Evolutionary conservation across 2,329 filamentous ascomycete genomes (phyloP).

Genomic region (Orbilia javanica): DNA sequence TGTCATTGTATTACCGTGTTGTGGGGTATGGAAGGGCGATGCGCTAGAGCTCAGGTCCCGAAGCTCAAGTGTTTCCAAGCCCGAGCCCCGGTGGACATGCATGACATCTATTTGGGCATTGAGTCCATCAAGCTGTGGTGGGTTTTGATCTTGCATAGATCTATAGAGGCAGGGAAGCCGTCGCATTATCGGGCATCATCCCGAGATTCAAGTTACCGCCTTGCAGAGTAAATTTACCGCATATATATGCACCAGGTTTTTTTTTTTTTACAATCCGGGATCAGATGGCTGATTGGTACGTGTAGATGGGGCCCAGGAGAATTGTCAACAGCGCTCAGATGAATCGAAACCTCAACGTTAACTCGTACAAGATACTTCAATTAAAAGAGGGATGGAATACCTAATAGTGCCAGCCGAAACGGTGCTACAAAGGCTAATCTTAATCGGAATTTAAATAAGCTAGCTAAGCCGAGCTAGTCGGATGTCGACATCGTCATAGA

Average conservation of each 20-base stretch:
- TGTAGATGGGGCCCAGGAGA: not conserved
- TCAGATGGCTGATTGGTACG: not conserved
- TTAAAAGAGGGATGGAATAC: conserved; percentile 3
- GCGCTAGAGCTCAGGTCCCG: not conserved
- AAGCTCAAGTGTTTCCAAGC: conserved; percentile 11
- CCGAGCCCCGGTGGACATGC: conserved; percentile 1
- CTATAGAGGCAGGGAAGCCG: not conserved
- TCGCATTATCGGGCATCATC: conserved; percentile 8
- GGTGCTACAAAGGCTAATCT: not conserved
- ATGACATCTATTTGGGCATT: not conserved
- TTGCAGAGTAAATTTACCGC: conserved; percentile 1
- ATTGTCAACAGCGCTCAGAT: conserved; percentile 5
- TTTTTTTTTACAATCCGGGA: conserved; percentile 6
- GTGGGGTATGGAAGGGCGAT: conserved; percentile 3
- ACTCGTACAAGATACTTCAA: conserved; percentile 4
- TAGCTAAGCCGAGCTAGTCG: not conserved
- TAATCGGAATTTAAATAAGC: conserved; percentile 1
- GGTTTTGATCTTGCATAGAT: conserved; percentile 11
- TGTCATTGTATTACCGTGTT: conserved; percentile 3
- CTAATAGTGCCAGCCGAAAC: conserved; percentile 3
- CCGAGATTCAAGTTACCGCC: not conserved
- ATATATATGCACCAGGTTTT: not conserved
- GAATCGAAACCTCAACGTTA: conserved; percentile 7
- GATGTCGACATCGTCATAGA: conserved; percentile 3
- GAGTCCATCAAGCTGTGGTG: conserved; percentile 7